Base-by-base conservation (phyloP, 148 eudicot species). In the Mesembryanthemum crystallinum region DNA sequence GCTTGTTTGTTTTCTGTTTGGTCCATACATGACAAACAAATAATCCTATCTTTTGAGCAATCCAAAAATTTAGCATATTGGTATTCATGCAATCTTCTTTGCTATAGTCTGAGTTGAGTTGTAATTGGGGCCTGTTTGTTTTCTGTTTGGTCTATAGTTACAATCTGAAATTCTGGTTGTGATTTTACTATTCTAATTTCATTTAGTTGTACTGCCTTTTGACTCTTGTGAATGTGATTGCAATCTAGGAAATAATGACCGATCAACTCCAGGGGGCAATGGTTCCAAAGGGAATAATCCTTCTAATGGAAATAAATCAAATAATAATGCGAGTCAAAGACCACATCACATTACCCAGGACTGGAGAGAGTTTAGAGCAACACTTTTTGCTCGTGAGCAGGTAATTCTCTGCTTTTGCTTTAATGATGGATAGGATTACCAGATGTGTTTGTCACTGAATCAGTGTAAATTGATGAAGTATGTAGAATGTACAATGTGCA, bases 331-430 rank as follows among this genome's bases (percentile, higher is more conserved):
- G 13, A 80, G 89, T 73, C 87, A 76, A 72, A 87, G 78, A 76
- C 81, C 96, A 43, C 85, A 85, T 64, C 87, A 60, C 75, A 71
- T 83, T 77, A 80, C 82, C 24, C 74, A 85, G 83, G 94, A 95
- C 87, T 95, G 99, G 99, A 91, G 99, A 82, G 98, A 95, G 81
- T 92, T 90, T 77, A 86, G 99, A 81, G 96, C 98, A 62, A 30
- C 75, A 73, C 96, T 92, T 42, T 88, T 79, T 86, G 84, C 84
- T 65, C 85, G 78, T 75, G 98, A 95, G 80, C 91, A 90, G 98
- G 99, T 92, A 88, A 23, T 43, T 39, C 14, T 51, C 1, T 4
- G 1, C 29, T 69, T 49, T 69, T 66, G 13, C 33, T 63, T 70
- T 21, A 8, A 37, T 9, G 28, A 33, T 25, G 57, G 1, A 70